phyloP scores from a whole-genome alignment of 306 rosid species.

The Erythrophleum fordii region DNA sequence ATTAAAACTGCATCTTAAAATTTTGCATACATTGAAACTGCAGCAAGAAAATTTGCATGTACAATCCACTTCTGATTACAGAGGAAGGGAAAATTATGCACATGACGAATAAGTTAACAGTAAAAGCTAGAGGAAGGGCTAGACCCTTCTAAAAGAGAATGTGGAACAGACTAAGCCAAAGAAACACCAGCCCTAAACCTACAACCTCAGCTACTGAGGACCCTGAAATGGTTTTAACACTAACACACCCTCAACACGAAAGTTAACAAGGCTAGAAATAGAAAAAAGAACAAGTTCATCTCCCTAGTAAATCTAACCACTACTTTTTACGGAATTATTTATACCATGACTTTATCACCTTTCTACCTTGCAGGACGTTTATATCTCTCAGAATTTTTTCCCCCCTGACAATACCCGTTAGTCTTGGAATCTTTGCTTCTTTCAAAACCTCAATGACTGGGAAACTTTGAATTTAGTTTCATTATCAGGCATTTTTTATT shows the following conservation, averaged over 20 bases:
- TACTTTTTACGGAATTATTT: not conserved
- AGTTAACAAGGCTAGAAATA: not conserved
- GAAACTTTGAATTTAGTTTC: not conserved
- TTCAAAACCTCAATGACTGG: not conserved
- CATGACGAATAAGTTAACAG: not conserved
- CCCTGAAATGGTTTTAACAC: not conserved
- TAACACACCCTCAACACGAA: not conserved
- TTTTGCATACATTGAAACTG: not conserved
- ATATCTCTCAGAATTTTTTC: no score
- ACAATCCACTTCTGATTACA: not conserved
- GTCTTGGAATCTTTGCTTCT: not conserved
- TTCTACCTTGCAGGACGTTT: not conserved
- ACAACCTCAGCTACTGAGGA: not conserved
- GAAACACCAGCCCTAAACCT: not conserved
- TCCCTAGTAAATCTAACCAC: not conserved
- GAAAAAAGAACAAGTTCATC: not conserved
- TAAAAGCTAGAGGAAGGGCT: not conserved
- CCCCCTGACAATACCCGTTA: not conserved
- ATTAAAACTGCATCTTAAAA: slow-evolving; percentile 15
- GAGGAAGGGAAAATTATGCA: not conserved
- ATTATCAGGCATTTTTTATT: not conserved
- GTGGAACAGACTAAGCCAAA: not conserved
- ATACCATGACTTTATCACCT: not conserved
- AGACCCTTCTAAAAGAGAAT: not conserved
- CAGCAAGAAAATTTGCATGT: slow-evolving; percentile 8